Conservation (phyloP, 352 stramenopile species). For the Globisporangium camurandrum region DNA sequence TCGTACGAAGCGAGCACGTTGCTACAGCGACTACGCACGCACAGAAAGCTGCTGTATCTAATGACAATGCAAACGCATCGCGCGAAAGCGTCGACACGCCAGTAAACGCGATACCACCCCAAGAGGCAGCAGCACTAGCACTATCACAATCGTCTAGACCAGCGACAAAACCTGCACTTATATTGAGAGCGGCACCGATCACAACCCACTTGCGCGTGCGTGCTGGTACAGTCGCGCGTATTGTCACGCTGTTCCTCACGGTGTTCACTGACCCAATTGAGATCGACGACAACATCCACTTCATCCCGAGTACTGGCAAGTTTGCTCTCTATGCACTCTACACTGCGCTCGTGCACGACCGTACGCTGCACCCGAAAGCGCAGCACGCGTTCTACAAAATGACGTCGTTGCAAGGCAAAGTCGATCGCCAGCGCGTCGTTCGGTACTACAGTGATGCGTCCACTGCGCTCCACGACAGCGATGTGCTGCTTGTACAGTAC, state of each 20-base stretch:
- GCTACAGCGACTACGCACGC: too few species aligned
- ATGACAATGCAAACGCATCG: too few species aligned
- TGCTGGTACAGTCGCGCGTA: slow-evolving; percentile 17
- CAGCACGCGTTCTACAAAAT: slow-evolving; percentile 61
- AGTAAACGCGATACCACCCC: too few species aligned
- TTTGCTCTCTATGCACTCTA: slow-evolving; percentile 46
- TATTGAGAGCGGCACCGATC: too few species aligned
- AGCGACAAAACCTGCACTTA: too few species aligned
- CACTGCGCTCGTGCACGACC: slow-evolving; percentile 23
- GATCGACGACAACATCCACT: slow-evolving; percentile 53
- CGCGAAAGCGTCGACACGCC: too few species aligned
- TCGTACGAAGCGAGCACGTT: too few species aligned
- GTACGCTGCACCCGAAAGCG: slow-evolving; percentile 28
- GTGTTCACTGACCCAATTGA: slow-evolving; percentile 41
- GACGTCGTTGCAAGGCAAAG: slow-evolving; percentile 45
- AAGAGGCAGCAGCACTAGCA: too few species aligned
- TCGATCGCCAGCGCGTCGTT: slow-evolving; percentile 47
- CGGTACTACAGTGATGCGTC: slow-evolving; percentile 36
- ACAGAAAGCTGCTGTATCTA: too few species aligned
- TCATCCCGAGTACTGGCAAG: slow-evolving; percentile 38
- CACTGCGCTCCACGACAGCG: neutral
- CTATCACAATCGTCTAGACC: too few species aligned
- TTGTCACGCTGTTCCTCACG: slow-evolving; percentile 39
- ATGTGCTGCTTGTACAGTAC: slow-evolving; percentile 21
- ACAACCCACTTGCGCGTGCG: too few species aligned